Evolutionary conservation across 1,284 basidiomycete species (phyloP), one percentile per base, ranked within the genome.

Genomic region (Sanghuangporus weigelae): DNA sequence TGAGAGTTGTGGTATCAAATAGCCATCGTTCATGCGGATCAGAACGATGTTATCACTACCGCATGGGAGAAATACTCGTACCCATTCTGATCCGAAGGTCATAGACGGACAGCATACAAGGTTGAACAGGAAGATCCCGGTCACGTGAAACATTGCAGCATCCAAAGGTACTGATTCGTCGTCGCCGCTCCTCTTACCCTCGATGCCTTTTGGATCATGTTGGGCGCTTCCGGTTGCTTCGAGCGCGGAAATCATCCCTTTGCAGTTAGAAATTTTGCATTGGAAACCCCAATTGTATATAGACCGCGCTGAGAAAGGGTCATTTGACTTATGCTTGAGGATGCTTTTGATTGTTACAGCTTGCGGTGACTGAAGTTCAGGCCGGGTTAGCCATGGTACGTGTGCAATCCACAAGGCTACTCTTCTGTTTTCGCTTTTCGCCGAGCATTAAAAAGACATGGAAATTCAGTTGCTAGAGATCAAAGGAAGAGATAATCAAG

Each of bases 1-100:
- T 60, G 16, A 71, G 59, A 7, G 63, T 68, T 21, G 67, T 64
- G 7, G 51, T 53, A 19, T 66, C 62, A 49, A 66, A 60, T 5
- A 54, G 65, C 62, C 58, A 10, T 44, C 3, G 23, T 26, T 49
- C 8, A n/a, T 21, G 19, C 48, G 21, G 50, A 35, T 7, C 50
- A 31, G n/a, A 12, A 53, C 23, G 50, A 23, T 53, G 10, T 14
- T 11, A 11, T 31, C 26, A 53, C 11, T 10, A 53, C 26, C 23
- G 10, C 31, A 53, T 53, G 8, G 12, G 50, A 53, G 31, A n/a
- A 31, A 26, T 16, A 11, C 26, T 10, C 50, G 7, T n/a, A 53
- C 50, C 4, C 50, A 53, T 31, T 53, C 50, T 26, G 50, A 19
- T 26, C 2, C 50, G 12, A 53, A 7, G 10, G 26, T n/a, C 23